phyloP scores from a whole-genome alignment of 495 filamentous ascomycete species.

The Neurospora africana region DNA sequence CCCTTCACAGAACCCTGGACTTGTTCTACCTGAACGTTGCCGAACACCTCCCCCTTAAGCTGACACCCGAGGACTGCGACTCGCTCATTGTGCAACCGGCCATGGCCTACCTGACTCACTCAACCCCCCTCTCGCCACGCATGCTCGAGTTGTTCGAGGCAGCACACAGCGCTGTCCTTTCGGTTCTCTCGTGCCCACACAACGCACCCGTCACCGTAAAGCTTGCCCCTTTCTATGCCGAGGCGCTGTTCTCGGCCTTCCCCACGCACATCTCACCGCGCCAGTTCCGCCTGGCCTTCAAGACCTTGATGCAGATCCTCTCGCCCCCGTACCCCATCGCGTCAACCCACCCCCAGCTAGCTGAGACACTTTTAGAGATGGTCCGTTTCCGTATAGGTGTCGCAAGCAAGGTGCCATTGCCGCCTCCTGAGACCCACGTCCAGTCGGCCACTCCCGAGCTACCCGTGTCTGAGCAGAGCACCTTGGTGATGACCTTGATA shows the following conservation, averaged over 20 bases:
- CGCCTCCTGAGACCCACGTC: constrained; percentile 12
- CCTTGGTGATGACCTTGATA: constrained; percentile 66
- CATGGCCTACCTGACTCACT: constrained; percentile 63
- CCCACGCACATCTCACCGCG: constrained; percentile 71
- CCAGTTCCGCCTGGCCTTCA: constrained; percentile 91
- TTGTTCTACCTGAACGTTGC: constrained; percentile 86
- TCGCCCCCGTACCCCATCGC: constrained; percentile 69
- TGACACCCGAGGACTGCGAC: constrained; percentile 57
- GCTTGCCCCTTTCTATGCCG: constrained; percentile 77
- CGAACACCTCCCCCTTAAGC: constrained; percentile 70
- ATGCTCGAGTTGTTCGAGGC: constrained; percentile 76
- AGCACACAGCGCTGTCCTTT: constrained; percentile 77
- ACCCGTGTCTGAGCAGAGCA: constrained; percentile 66
- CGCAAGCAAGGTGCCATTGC: constrained; percentile 34
- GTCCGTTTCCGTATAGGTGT: constrained; percentile 57
- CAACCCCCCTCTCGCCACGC: constrained; percentile 27
- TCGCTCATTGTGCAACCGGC: constrained; percentile 64
- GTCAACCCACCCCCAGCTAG: constrained; percentile 59
- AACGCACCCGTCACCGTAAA: constrained; percentile 60
- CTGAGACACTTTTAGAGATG: constrained; percentile 73
- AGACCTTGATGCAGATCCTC: constrained; percentile 76
- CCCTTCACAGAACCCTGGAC: constrained; percentile 68
- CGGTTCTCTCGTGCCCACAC: constrained; percentile 69
- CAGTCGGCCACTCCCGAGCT: constrained; percentile 12
- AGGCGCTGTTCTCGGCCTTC: constrained; percentile 74